Conservation (phyloP, 345 rosid genomes). For the Murraya paniculata region DNA sequence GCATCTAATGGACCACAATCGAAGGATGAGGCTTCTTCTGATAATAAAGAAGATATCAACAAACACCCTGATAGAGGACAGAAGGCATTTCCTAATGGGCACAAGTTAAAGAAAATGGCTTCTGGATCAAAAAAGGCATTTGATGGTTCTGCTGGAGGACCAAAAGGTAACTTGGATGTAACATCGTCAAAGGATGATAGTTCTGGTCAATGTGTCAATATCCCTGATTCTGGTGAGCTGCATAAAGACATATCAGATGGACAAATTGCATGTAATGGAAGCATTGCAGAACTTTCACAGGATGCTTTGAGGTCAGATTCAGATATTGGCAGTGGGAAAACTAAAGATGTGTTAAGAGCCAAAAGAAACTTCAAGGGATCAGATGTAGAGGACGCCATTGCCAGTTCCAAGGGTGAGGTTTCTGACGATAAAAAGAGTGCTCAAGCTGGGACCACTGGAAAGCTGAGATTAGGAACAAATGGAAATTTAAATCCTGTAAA, state of each 20-base stretch:
- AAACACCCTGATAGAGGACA: constrained; percentile 35
- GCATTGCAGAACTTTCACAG: constrained; percentile 20
- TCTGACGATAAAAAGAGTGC: constrained; percentile 36
- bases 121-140: constrained; percentile 34
- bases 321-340: constrained; percentile 26
- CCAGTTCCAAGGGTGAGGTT: constrained; percentile 27
- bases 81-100: constrained; percentile 37
- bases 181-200: constrained; percentile 32
- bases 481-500: constrained; percentile 46
- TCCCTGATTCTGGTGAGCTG: constrained; percentile 32
- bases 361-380: constrained; percentile 31
- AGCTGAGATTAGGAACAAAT: constrained; percentile 31
- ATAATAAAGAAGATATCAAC: constrained; percentile 26
- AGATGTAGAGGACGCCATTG: constrained; percentile 26
- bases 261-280: constrained; percentile 28
- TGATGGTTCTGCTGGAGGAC: constrained; percentile 32
- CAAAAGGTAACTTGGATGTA: constrained; percentile 26
- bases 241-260: constrained; percentile 37
- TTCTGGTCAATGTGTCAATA: constrained; percentile 19
- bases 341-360: constrained; percentile 31
- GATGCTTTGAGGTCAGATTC: constrained; percentile 33
- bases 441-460: constrained; percentile 38
- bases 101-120: constrained; percentile 34
- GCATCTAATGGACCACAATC: constrained; percentile 31
- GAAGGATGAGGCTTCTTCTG: constrained; percentile 39